phyloP scores from a whole-genome alignment of 208 protist genomes.

The Acanthamoeba castellanii region DNA sequence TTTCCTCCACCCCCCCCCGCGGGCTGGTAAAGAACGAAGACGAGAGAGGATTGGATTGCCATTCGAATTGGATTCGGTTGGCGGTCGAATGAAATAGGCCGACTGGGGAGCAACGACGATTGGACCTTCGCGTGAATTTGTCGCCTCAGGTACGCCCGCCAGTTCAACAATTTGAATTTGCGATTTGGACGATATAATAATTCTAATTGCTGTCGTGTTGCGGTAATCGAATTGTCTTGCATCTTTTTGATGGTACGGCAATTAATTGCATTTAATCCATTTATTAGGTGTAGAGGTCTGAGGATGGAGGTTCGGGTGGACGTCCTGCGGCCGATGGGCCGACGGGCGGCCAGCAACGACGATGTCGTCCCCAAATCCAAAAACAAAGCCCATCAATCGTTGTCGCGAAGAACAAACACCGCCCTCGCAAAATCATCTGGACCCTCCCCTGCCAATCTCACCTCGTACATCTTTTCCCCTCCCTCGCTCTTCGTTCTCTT shows the following conservation, averaged over 20 bases:
- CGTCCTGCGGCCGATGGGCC: background rate
- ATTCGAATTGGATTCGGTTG: too few species aligned
- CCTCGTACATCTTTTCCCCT: background rate
- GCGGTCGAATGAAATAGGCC: background rate
- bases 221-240: too few species aligned
- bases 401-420: background rate
- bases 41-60: too few species aligned
- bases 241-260: too few species aligned
- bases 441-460: background rate
- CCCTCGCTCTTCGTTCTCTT: background rate
- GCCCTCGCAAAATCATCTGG: background rate
- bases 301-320: constrained; percentile 23
- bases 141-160: too few species aligned
- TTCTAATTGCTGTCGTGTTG: too few species aligned
- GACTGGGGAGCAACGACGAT: background rate
- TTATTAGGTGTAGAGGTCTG: background rate
- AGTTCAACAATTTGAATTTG: too few species aligned
- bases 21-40: too few species aligned
- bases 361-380: background rate
- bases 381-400: background rate
- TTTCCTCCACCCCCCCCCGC: too few species aligned
- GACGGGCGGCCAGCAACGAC: constrained; percentile 21
- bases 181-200: too few species aligned
- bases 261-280: background rate
- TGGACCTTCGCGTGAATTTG: background rate